phyloP scores from a whole-genome alignment of 2,329 filamentous ascomycete species.

The Penicillium sp. region DNA sequence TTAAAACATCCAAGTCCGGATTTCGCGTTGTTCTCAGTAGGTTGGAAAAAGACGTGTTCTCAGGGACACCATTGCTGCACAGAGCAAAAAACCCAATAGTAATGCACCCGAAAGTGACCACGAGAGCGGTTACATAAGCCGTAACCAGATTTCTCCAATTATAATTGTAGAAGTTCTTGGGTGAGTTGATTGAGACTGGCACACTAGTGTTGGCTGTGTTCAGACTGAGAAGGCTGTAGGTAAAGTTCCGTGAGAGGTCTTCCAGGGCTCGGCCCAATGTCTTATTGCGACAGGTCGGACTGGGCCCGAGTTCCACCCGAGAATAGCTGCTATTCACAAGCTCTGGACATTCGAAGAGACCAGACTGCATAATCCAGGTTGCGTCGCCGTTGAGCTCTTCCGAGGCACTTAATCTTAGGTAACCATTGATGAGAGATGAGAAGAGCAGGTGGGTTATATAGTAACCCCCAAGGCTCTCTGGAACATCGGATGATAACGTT shows the following conservation, averaged over 20 bases:
- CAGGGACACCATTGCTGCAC: slow-evolving; percentile 6
- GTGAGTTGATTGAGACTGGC: neutral
- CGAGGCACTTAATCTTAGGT: neutral
- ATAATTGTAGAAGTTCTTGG: slow-evolving; percentile 2
- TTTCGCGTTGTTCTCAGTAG: slow-evolving; percentile 12
- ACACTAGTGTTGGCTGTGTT: slow-evolving; percentile 7
- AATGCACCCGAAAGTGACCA: neutral
- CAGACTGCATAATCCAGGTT: neutral
- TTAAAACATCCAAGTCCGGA: slow-evolving; percentile 11
- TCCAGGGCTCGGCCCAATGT: slow-evolving; percentile 10
- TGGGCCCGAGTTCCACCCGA: neutral
- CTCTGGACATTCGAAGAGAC: slow-evolving; percentile 7
- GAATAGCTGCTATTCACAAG: slow-evolving; percentile 3
- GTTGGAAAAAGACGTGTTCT: slow-evolving; percentile 10
- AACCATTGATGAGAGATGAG: neutral
- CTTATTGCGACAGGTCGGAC: slow-evolving; percentile 6
- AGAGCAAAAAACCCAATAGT: slow-evolving; percentile 5
- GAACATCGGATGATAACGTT: neutral
- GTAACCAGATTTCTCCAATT: neutral
- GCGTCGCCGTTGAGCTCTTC: neutral
- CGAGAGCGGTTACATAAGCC: slow-evolving; percentile 1
- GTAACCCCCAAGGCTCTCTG: neutral
- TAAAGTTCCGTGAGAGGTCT: slow-evolving; percentile 15
- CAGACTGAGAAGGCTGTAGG: slow-evolving; percentile 13
- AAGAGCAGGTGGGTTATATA: neutral